These are phyloP conservation scores for Amauroascus niger DNA, from an alignment of 2,329 filamentous ascomycete species.

Conservation along the genomic window DNA sequence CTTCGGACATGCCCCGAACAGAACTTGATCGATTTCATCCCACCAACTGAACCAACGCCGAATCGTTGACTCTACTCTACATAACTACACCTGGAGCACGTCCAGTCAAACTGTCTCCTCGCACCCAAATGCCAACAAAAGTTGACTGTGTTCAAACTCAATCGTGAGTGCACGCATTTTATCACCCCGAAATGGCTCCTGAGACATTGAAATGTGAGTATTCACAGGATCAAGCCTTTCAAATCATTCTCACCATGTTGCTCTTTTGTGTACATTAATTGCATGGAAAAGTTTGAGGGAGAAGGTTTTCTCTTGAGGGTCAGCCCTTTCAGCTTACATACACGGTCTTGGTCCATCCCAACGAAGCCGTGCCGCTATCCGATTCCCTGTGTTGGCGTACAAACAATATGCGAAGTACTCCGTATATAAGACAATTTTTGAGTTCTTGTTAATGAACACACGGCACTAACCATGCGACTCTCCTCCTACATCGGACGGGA, in stretches of 20 bases:
- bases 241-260: too few relatives aligned
- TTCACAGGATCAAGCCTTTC: too few relatives aligned
- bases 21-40: not conserved
- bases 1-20: not conserved
- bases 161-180: not conserved
- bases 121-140: too few relatives aligned
- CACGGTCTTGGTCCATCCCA: not conserved
- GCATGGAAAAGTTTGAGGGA: not conserved
- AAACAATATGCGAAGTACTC: not conserved
- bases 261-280: not conserved
- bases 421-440: not conserved
- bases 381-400: not conserved
- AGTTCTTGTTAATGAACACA: not conserved
- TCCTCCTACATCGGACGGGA: not conserved
- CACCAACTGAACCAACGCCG: not conserved
- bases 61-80: too few relatives aligned
- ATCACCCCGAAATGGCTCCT: not conserved
- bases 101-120: too few relatives aligned
- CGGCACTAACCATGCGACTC: not conserved
- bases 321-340: not conserved
- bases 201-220: not conserved
- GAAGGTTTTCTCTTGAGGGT: not conserved
- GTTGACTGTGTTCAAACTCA: not conserved
- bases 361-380: not conserved
- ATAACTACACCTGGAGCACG: too few relatives aligned